A percentile compares a stretch with the other conserved stretches of the same genome.
Conservation (phyloP, 148 eudicot genomes). For the Rhododendron molle region DNA sequence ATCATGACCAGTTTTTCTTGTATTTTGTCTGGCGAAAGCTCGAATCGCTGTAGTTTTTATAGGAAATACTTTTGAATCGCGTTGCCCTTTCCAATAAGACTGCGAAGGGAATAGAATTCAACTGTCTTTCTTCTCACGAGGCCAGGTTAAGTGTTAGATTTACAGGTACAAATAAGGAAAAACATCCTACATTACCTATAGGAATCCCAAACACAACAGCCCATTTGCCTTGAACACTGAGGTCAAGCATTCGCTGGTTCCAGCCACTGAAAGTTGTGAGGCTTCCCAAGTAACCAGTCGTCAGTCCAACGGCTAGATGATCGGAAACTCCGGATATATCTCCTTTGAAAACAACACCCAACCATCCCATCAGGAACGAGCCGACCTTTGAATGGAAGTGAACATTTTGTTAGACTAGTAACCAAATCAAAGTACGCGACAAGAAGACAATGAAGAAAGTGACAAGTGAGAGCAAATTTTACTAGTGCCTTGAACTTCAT, state of each 20-base stretch:
- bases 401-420: background rate
- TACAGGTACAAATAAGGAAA: background rate
- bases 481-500: background rate
- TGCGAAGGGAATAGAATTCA: background rate
- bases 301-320: conserved; percentile 64
- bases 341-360: conserved; percentile 78
- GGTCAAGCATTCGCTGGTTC: conserved; percentile 93
- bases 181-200: conserved; percentile 38
- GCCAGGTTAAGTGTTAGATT: background rate
- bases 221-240: conserved; percentile 76
- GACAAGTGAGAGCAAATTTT: background rate
- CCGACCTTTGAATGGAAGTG: conserved; percentile 48
- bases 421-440: background rate
- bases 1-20: background rate
- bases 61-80: background rate
- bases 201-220: conserved; percentile 55
- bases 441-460: background rate
- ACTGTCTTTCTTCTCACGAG: background rate
- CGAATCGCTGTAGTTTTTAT: background rate
- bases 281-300: conserved; percentile 95
- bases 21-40: background rate
- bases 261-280: conserved; percentile 96
- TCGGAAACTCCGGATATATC: conserved; percentile 52
- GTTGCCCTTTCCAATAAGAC: background rate
- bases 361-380: conserved; percentile 98